Evolutionary conservation across 495 filamentous ascomycete genomes (phyloP), one percentile per base, ranked within the genome.

Genomic region (Penicillium odoratum): DNA sequence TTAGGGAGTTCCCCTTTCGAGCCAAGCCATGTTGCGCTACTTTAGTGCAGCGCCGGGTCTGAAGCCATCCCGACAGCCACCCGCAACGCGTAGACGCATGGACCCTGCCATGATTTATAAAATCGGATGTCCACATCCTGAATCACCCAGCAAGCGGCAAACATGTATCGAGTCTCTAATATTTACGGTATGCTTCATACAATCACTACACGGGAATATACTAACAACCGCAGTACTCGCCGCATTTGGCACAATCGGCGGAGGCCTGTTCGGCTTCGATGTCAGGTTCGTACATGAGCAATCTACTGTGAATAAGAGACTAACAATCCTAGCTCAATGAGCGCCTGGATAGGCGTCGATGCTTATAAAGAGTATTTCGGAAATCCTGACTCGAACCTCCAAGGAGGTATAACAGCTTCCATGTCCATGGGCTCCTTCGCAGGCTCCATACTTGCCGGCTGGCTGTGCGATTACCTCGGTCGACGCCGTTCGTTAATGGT

Each of bases 331-430:
- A 72, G 72, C 45, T 89, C 85, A 34, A 90, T 91, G 82, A 83
- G 79, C 47, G 89, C 88, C 64, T 88, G 88, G 69, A 83, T 91
- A 64, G 83, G 83, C 25, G 87, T 87, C 13, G 59, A 81, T 4
- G 87, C 89, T 63, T 92, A 91, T 64, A 75, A 83, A 50, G 70
- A 79, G 2, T 90, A 82, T 65, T 90, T 91, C 71, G 69, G 84
- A 68, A 78, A 85, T 58, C 88, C 87, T 0, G 73, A 86, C 29
- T 85, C 81, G 7, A 69, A 85, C 46, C 74, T 79, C 13, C 86
- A 90, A 69, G 88, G 87, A 28, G 74, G 58, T 77, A 82, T 67
- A 67, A 76, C 73, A 5, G 75, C 75, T 0, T 85, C 86, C 34
- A 80, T 90, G 58, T 85, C 86, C 10, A 87, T 83, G 4, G 88